Evolutionary conservation across 768 basidiomycete genomes (phyloP), one percentile per base, ranked within the genome.

Genomic region (Russula earlei): DNA sequence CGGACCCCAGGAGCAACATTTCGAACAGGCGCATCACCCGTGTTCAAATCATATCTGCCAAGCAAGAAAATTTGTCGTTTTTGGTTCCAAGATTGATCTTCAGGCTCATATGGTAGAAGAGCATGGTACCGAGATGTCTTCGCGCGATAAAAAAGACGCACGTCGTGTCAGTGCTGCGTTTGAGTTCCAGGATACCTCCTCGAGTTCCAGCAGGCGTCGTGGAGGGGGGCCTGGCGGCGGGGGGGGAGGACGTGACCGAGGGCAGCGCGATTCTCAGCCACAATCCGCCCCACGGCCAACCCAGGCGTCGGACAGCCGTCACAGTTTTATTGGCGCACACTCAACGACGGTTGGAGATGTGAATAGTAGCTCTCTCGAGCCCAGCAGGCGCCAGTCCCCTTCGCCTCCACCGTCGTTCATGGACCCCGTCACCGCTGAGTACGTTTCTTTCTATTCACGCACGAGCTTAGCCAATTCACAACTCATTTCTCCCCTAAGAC

Each of bases 41-140:
- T 99, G 95, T 68, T 74, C 71, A 3, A 83, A 91, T 55, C 60
- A 81, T 0, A 67, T 74, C 37, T 99, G 95, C 65, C 81, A 84
- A 43, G 83, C 82, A 5, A 85, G 81, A 63, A 97, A 96, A 71
- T 99, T 99, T 61, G 88, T 98, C 58, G 96, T 98, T 12, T 98
- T 98, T 68, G 82, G 82, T 38, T 85, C 85, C 4, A 76, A 81
- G 14, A 72, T 99, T 11, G 96, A 99, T 67, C 81, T 97, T 36
- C 83, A 92, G 68, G 95, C 85, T 0, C 96, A 99, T 67, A 84
- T 86, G 71, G 84, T 97, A 10, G 84, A 88, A 51, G 84, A 82
- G 50, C 91, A 94, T 58, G 86, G 84, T 9, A 79, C 75, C 0
- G 82, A 82, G 31, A 84, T 89, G 83, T 81, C 77, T 15, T 69